phyloP scores from a whole-genome alignment of 2,329 filamentous ascomycete genomes.

The Verticillium alfalfae region DNA sequence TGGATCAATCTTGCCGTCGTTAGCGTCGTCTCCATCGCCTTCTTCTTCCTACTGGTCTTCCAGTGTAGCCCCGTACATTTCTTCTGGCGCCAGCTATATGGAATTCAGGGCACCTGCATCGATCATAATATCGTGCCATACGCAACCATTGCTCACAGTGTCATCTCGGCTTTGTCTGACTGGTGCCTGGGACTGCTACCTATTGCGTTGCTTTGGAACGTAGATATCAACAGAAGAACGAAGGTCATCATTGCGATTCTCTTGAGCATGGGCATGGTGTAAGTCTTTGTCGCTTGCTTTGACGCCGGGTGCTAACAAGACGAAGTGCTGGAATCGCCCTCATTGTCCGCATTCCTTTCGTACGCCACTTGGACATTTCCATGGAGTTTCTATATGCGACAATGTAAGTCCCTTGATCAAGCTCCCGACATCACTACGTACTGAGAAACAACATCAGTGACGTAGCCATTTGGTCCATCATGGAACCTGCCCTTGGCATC shows the following conservation, averaged over 20 bases:
- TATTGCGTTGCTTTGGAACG: conserved; percentile 42
- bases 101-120: conserved; percentile 31
- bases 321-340: conserved; percentile 30
- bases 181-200: conserved; percentile 44
- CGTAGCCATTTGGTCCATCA: conserved; percentile 22
- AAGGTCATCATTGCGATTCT: conserved; percentile 40
- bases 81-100: conserved; percentile 40
- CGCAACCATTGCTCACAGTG: conserved; percentile 39
- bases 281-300: conserved; percentile 11
- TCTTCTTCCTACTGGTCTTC: conserved; percentile 41
- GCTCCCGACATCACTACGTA: background rate
- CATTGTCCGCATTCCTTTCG: conserved; percentile 28
- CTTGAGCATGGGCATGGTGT: conserved; percentile 45
- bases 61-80: conserved; percentile 42
- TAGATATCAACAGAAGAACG: conserved; percentile 40
- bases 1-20: conserved; percentile 26
- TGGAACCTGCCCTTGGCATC: conserved; percentile 26
- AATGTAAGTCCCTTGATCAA: conserved; percentile 14
- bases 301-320: background rate
- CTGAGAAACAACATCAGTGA: conserved; percentile 15
- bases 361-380: conserved; percentile 19
- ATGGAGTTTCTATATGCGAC: conserved; percentile 23
- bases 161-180: conserved; percentile 37
- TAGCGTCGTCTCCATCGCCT: conserved; percentile 25
- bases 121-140: conserved; percentile 29